Percentiles rank a stretch among this genome's conserved stretches.
phyloP scores from a whole-genome alignment of 202 grass and related monocot species.

The Tripidium arundinaceum region DNA sequence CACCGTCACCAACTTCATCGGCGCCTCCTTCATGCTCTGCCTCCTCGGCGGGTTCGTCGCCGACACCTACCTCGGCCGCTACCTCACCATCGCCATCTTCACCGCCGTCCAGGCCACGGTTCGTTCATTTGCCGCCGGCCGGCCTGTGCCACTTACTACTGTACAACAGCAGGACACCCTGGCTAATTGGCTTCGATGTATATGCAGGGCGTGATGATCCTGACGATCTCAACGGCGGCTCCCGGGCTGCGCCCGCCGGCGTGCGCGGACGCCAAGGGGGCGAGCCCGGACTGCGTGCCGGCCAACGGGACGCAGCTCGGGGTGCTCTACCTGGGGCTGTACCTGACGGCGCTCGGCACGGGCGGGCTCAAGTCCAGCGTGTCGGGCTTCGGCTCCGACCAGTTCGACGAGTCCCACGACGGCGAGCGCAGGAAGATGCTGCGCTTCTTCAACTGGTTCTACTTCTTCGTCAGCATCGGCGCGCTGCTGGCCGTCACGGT shows the following conservation, averaged over 20 bases:
- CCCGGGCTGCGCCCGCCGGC: constrained; percentile 39
- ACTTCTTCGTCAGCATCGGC: constrained; percentile 80
- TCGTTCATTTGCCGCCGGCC: not conserved
- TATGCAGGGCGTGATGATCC: constrained; percentile 50
- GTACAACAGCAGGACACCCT: too few species aligned
- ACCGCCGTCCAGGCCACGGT: constrained; percentile 50
- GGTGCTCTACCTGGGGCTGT: constrained; percentile 53
- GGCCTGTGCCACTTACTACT: too few species aligned
- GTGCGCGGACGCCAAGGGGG: constrained; percentile 38
- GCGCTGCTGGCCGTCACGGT: constrained; percentile 68
- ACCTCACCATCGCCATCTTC: constrained; percentile 73
- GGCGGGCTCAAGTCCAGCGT: constrained; percentile 86
- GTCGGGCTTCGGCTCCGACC: constrained; percentile 66
- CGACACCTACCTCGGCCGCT: constrained; percentile 70
- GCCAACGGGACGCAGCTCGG: constrained; percentile 54
- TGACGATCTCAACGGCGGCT: constrained; percentile 49
- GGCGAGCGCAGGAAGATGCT: constrained; percentile 53
- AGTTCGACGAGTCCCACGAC: constrained; percentile 63
- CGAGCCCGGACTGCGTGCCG: constrained; percentile 27
- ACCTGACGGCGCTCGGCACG: constrained; percentile 63
- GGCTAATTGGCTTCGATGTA: too few species aligned
- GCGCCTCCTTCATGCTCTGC: constrained; percentile 75
- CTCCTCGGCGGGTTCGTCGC: constrained; percentile 69
- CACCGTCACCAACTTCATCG: constrained; percentile 72
- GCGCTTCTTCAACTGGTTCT: constrained; percentile 96